Evolutionary conservation across 441 rosid species (phyloP), one percentile per base, ranked within the genome.

Genomic region (Corymbia citriodora): DNA sequence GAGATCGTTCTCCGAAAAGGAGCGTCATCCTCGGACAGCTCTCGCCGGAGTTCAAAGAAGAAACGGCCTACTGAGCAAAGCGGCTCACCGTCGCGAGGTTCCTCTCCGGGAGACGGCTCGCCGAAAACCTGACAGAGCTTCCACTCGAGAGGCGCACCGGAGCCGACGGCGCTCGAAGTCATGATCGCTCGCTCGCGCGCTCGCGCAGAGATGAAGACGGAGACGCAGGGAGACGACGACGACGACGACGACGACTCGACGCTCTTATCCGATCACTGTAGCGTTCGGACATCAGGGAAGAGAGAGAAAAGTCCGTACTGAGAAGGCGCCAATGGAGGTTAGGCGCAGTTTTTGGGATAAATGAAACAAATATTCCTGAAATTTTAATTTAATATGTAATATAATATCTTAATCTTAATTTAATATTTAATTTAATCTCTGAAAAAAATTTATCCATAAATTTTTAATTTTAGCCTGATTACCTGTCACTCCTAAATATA

Each of bases 51-150:
- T 5, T 21, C 14, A 29, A 17, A 23, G 63, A 36, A 25, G 86
- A 90, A 49, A 31, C 82, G 86, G 88, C 18, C 29, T 13, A 85
- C 63, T 59, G 63, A 25, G n/a, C 63, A 65, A 54, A 79, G 83
- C 88, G n/a, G 63, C 89, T 79, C 89, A 96, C 98, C 96, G 82
- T 94, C 95, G 93, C 92, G 96, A 89, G 93, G 88, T 70, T 95
- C 97, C 92, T 96, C 96, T 40, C 93, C 93, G 91, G 95, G 92
- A 88, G 88, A 70, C 89, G 93, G 89, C 74, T 96, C 95, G 74
- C 98, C 98, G 92, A 96, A 94, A 83, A 94, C 96, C 93, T 95
- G 97, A 65, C 95, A 96, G 94, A 95, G 93, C 88, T 93, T 95
- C 98, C 98, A 96, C 49, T 93, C 93, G 10, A 93, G 90, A 55